A percentile compares a stretch with the other conserved stretches of the same genome.
phyloP scores from a whole-genome alignment of 2,329 filamentous ascomycete genomes.

The Penicillium sp. region DNA sequence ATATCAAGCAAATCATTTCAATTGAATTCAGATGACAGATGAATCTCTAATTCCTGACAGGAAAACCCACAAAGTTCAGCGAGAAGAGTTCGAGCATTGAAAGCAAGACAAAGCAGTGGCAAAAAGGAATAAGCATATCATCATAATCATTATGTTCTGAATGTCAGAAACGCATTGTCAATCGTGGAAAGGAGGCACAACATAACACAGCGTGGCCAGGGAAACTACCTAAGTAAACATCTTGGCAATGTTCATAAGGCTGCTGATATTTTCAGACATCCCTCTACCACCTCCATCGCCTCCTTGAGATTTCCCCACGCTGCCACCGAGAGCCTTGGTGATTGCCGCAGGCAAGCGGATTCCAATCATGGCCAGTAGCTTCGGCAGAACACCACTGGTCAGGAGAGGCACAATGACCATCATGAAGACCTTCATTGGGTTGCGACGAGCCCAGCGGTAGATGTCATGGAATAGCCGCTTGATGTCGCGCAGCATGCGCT shows the following conservation, averaged over 20 bases:
- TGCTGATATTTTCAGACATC: conserved; percentile 31
- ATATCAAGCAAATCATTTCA: conserved; percentile 1
- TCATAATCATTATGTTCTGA: conserved; percentile 23
- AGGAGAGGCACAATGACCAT: conserved; percentile 84
- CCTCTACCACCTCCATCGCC: conserved; percentile 31
- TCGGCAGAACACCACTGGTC: conserved; percentile 76
- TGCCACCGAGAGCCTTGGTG: conserved; percentile 40
- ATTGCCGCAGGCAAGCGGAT: conserved; percentile 68
- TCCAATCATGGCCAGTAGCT: conserved; percentile 75
- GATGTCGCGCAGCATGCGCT: conserved; percentile 70
- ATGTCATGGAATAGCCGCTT: conserved; percentile 78
- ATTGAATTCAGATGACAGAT: conserved; percentile 12
- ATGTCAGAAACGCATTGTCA: neutral
- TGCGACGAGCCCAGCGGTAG: conserved; percentile 73
- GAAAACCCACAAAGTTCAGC: conserved; percentile 10
- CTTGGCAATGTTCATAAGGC: conserved; percentile 38
- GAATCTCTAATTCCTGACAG: conserved; percentile 17
- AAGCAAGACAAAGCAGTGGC: conserved; percentile 8
- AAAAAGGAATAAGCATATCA: conserved; percentile 16
- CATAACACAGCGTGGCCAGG: neutral
- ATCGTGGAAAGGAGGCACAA: neutral
- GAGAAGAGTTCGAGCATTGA: neutral
- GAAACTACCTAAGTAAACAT: conserved; percentile 32
- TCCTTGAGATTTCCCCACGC: conserved; percentile 23
- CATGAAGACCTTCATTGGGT: conserved; percentile 85